Conservation (phyloP, 1,284 basidiomycete species). For the Ganoderma resinaceum region DNA sequence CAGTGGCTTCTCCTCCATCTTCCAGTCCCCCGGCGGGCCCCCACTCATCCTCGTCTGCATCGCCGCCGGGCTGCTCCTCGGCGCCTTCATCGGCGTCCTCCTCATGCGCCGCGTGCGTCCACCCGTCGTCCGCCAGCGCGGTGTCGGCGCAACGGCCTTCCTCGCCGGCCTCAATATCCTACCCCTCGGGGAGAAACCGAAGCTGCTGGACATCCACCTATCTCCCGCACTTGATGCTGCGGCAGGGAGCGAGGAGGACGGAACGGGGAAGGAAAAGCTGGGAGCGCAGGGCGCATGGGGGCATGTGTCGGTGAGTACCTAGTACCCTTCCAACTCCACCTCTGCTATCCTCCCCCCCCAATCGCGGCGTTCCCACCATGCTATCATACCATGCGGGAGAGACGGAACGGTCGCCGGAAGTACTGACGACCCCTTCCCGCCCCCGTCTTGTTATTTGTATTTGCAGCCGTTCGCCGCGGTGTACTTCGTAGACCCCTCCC, state of each 20-base stretch:
- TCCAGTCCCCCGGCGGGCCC: constrained; percentile 35
- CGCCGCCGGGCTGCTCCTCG: constrained; percentile 38
- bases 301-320: constrained; percentile 3
- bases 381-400: not conserved
- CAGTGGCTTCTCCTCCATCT: constrained; percentile 23
- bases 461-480: constrained; percentile 24
- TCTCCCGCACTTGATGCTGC: not conserved
- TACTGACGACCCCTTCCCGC: not conserved
- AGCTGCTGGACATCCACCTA: constrained; percentile 25
- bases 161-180: not conserved
- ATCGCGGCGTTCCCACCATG: not conserved
- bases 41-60: constrained; percentile 41
- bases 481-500: constrained; percentile 4
- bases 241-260: not conserved
- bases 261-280: not conserved
- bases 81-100: constrained; percentile 32
- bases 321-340: not conserved
- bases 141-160: constrained; percentile 3
- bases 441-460: not conserved
- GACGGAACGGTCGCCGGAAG: not conserved
- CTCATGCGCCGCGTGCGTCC: constrained; percentile 30
- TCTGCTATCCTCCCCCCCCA: not conserved
- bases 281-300: not conserved
- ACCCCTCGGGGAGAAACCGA: constrained; percentile 22
- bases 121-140: constrained; percentile 17